Percentiles rank a stretch among this genome's conserved stretches.
These are phyloP conservation scores for Deinandra increscens DNA, from an alignment of 129 eudicot species.

Conservation along the genomic window DNA sequence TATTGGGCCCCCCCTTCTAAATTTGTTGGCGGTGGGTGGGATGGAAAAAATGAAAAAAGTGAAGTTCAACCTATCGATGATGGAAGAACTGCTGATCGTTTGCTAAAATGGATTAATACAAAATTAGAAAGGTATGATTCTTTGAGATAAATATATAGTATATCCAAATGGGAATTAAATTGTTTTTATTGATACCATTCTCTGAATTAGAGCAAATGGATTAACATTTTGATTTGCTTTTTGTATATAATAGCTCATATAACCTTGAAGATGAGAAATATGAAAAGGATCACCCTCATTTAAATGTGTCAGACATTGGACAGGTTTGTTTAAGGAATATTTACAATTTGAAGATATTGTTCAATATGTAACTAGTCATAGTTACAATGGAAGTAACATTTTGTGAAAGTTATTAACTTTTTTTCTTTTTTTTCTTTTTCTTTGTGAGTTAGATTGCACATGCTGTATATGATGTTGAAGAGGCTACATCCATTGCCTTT, in stretches of 20 bases:
- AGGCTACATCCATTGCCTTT: constrained; percentile 77
- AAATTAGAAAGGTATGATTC: constrained; percentile 60
- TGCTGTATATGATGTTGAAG: constrained; percentile 91
- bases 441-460: constrained; percentile 55
- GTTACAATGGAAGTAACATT: constrained; percentile 14
- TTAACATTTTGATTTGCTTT: not conserved
- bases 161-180: not conserved
- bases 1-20: constrained; percentile 79
- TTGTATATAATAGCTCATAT: constrained; percentile 56
- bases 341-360: not conserved
- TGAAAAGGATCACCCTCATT: constrained; percentile 62
- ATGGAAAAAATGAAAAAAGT: constrained; percentile 55
- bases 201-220: not conserved
- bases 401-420: not conserved
- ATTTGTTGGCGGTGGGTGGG: constrained; percentile 58
- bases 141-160: not conserved
- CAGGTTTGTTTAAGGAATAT: constrained; percentile 49
- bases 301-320: constrained; percentile 59
- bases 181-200: not conserved
- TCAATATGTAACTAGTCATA: not conserved
- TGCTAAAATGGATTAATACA: constrained; percentile 80
- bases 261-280: constrained; percentile 60
- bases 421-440: not conserved
- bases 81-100: constrained; percentile 73
- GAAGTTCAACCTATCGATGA: constrained; percentile 61